phyloP scores from a whole-genome alignment of 768 basidiomycete genomes.

The Boletus rufocinnamomeus region DNA sequence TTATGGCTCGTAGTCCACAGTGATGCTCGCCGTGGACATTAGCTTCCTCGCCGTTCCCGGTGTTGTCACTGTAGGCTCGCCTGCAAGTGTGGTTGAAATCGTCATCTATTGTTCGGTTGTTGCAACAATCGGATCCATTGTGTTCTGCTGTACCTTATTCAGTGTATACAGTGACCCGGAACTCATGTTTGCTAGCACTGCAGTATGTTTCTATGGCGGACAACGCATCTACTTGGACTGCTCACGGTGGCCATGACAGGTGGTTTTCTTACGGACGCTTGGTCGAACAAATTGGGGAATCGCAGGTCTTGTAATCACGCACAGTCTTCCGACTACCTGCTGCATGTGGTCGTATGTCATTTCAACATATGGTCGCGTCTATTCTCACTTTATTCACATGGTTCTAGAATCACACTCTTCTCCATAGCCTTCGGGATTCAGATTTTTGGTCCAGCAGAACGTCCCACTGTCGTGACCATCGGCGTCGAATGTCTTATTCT shows the following conservation, averaged over 20 bases:
- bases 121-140: constrained; percentile 12
- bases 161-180: constrained; percentile 15
- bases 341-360: constrained; percentile 21
- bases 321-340: constrained; percentile 16
- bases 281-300: constrained; percentile 7
- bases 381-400: background rate
- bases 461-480: background rate
- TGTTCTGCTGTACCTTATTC: constrained; percentile 13
- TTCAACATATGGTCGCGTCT: background rate
- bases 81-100: background rate
- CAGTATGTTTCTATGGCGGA: constrained; percentile 2
- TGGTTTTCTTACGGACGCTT: too few relatives aligned
- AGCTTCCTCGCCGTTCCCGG: constrained; percentile 18
- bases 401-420: constrained; percentile 14
- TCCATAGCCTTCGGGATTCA: constrained; percentile 7
- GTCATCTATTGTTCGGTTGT: constrained; percentile 18
- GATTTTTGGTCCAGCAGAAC: constrained; percentile 10
- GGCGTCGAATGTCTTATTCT: constrained; percentile 13
- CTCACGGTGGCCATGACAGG: background rate
- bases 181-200: background rate
- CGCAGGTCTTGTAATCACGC: constrained; percentile 14
- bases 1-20: constrained; percentile 13
- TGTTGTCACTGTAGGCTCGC: background rate
- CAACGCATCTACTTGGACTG: background rate
- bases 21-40: constrained; percentile 21